Evolutionary conservation across 306 rosid genomes (phyloP), one percentile per base, ranked within the genome.

Genomic region (Heteromeles arbutifolia): DNA sequence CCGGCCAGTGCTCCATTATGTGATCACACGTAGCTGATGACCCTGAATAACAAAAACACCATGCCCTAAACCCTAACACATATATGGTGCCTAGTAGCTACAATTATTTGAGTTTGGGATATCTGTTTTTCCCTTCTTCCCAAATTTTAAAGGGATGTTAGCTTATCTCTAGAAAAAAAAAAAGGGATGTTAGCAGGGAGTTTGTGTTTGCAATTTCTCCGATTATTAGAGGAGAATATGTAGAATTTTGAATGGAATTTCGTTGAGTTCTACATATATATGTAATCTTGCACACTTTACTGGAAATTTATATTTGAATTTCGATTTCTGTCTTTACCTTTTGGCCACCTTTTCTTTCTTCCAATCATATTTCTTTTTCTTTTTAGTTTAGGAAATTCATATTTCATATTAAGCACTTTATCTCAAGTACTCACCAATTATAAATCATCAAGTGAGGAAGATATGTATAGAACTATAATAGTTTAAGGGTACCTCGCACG

Each of bases 1-100:
- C 62, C 31, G 2, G 61, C 8, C 32, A 17, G 4, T 58, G 80
- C 75, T 26, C 39, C 70, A 61, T 77, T 25, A 69, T 77, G 76
- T 70, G 71, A 77, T 17, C 57, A 17, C 57, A 41, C 44, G 11
- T 41, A 10, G 44, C 57, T 48, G 13, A 48, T 48, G 54, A 13
- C 54, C 9, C 1, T 41, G 3, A 41, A 41, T 41, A 41, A 41
- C 2, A 41, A 41, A 41, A 41, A 41, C 44, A 10, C 12, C 44
- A 41, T 41, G 44, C 11, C 44, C 3, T 41, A 41, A 41, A 9
- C 44, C 44, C 44, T 41, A 41, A 41, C 11, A 8, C 44, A 41
- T 41, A 45, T 14, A 21, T 10, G 62, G 18, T 25, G 21, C 44
- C 19, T 52, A 29, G 4, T 25, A 5, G 29, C 37, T 62, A 11